Evolutionary conservation across 2,329 filamentous ascomycete genomes (phyloP).

Genomic region (Sporothrix globosa): DNA sequence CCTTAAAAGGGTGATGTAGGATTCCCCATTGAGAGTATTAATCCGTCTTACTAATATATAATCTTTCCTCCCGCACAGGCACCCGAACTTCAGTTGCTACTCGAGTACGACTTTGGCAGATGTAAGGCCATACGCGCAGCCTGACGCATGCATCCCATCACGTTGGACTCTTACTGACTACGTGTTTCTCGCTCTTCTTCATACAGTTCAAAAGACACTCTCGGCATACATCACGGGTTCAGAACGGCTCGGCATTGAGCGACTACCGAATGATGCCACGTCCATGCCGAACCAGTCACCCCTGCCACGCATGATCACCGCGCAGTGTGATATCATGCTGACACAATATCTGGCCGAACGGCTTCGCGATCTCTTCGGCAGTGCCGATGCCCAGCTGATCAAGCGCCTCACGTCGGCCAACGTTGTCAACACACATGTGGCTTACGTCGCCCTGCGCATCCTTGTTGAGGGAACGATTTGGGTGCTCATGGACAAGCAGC

Average conservation of each 20-base stretch:
- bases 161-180: background rate
- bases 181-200: background rate
- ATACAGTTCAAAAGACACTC: conserved; percentile 34
- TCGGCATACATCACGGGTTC: conserved; percentile 26
- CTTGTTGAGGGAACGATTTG: conserved; percentile 33
- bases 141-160: background rate
- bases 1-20: too few species aligned
- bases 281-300: conserved; percentile 26
- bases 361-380: conserved; percentile 32
- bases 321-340: conserved; percentile 35
- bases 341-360: conserved; percentile 28
- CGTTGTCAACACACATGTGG: conserved; percentile 30
- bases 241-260: conserved; percentile 25
- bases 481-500: conserved; percentile 36
- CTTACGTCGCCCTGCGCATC: conserved; percentile 35
- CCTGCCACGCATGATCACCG: conserved; percentile 36
- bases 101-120: conserved; percentile 35
- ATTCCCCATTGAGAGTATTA: background rate
- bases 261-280: conserved; percentile 21
- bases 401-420: conserved; percentile 27
- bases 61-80: conserved; percentile 25
- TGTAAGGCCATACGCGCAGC: conserved; percentile 27
- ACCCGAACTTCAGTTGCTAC: conserved; percentile 31
- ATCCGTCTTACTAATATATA: background rate
- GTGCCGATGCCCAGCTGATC: background rate